These are phyloP conservation scores for Camellia lanceoleosa DNA, from an alignment of 148 eudicot genomes.

Conservation along the genomic window DNA sequence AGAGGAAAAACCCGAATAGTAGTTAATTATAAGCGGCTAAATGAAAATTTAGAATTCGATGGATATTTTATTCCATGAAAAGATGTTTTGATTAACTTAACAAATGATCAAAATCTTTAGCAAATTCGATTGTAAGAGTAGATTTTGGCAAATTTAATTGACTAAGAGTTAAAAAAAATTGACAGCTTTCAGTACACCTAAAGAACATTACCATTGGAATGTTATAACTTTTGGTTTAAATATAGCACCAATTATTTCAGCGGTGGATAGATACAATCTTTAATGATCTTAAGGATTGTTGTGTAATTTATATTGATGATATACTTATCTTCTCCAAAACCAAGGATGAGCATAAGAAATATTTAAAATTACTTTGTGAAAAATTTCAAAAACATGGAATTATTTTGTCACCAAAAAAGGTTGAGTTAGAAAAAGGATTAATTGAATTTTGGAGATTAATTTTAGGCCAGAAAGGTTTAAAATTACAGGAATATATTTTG, in stretches of 20 bases:
- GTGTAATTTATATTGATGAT: neutral
- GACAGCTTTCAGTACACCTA: neutral
- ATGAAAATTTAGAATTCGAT: neutral
- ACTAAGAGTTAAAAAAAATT: neutral
- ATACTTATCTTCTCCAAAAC: neutral
- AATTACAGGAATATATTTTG: neutral
- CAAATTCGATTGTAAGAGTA: neutral
- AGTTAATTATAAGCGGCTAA: neutral
- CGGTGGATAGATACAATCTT: neutral
- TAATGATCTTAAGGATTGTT: neutral
- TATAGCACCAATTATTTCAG: neutral
- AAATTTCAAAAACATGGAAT: neutral
- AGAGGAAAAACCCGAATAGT: neutral
- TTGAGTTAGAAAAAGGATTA: neutral
- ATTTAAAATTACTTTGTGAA: neutral
- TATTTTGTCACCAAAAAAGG: neutral
- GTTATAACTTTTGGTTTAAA: neutral
- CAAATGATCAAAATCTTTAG: neutral
- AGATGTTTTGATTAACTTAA: neutral
- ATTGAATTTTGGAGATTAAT: neutral
- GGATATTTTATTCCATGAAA: neutral
- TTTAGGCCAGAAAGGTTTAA: neutral
- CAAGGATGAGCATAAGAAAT: neutral
- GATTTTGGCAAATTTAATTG: too few relatives aligned
- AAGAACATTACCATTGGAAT: neutral